A percentile compares a stretch with the other conserved stretches of the same genome.
These are phyloP conservation scores for Camillea tinctor DNA, from an alignment of 2,329 filamentous ascomycete species.

Conservation along the genomic window DNA sequence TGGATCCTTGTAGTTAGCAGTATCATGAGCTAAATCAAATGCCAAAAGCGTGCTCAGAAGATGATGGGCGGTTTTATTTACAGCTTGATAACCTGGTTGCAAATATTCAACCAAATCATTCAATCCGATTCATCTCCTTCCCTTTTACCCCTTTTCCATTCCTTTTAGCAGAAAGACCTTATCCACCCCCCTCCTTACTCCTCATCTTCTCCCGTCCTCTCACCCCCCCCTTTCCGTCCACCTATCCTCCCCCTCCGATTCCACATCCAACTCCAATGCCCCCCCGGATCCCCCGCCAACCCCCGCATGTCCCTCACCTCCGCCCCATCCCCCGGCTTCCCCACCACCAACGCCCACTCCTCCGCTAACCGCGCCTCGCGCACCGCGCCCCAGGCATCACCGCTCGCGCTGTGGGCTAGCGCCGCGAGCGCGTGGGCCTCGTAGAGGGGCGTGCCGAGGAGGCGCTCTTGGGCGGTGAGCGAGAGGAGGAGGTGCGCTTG, in stretches of 20 bases:
- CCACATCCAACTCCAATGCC: conserved; percentile 42
- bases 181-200: too few relatives aligned
- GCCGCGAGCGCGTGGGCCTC: conserved; percentile 40
- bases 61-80: too few relatives aligned
- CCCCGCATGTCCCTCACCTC: conserved; percentile 36
- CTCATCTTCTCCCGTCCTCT: too few relatives aligned
- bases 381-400: conserved; percentile 39
- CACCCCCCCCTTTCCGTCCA: neutral
- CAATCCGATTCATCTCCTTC: too few relatives aligned
- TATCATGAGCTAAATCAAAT: too few relatives aligned
- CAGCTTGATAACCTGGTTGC: too few relatives aligned
- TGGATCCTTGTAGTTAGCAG: too few relatives aligned
- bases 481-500: neutral
- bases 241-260: conserved; percentile 31
- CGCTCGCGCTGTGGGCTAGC: conserved; percentile 38
- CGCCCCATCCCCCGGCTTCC: conserved; percentile 25
- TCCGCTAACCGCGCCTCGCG: conserved; percentile 39
- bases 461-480: conserved; percentile 37
- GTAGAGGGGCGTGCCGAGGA: conserved; percentile 31
- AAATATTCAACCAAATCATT: too few relatives aligned
- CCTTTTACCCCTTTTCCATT: too few relatives aligned
- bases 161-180: too few relatives aligned
- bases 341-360: conserved; percentile 35
- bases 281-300: conserved; percentile 36
- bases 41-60: too few relatives aligned